These are phyloP conservation scores for Skeletonema grethae DNA, from an alignment of 108 stramenopile genomes.

Conservation along the genomic window DNA sequence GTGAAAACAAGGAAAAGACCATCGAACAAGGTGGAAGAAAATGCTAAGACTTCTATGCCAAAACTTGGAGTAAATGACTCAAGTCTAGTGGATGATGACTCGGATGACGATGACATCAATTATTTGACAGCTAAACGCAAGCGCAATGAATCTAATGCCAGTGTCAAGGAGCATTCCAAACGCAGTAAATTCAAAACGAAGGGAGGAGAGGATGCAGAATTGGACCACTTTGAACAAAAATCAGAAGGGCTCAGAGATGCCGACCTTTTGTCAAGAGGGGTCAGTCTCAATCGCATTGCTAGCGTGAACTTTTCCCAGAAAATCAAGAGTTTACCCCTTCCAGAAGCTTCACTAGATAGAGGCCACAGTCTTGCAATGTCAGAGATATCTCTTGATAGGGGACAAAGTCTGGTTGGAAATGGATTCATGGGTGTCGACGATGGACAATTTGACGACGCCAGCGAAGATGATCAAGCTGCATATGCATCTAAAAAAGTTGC, in stretches of 20 bases:
- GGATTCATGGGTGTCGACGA: background rate
- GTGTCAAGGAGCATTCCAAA: background rate
- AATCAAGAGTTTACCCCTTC: background rate
- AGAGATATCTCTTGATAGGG: slow-evolving; percentile 6
- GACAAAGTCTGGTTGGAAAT: background rate
- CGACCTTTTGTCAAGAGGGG: background rate
- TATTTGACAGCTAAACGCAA: background rate
- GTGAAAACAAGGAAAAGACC: background rate
- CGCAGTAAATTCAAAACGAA: background rate
- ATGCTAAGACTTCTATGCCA: background rate
- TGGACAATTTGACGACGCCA: slow-evolving; percentile 2
- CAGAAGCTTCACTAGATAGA: background rate
- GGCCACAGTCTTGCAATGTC: slow-evolving; percentile 4
- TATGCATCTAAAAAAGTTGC: background rate
- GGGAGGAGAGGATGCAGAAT: background rate
- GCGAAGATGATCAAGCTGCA: background rate
- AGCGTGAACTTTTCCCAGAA: background rate
- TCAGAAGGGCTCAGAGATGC: background rate
- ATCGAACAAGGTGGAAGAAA: background rate
- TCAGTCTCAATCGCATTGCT: background rate
- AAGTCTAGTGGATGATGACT: slow-evolving; percentile 2
- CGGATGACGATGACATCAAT: background rate
- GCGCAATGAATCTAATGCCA: background rate
- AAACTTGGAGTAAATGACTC: slow-evolving; percentile 6
- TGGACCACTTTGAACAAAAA: background rate